Evolutionary conservation across 1,139 yeast species (phyloP).

Genomic region (Scheffersomyces segobiensis): DNA sequence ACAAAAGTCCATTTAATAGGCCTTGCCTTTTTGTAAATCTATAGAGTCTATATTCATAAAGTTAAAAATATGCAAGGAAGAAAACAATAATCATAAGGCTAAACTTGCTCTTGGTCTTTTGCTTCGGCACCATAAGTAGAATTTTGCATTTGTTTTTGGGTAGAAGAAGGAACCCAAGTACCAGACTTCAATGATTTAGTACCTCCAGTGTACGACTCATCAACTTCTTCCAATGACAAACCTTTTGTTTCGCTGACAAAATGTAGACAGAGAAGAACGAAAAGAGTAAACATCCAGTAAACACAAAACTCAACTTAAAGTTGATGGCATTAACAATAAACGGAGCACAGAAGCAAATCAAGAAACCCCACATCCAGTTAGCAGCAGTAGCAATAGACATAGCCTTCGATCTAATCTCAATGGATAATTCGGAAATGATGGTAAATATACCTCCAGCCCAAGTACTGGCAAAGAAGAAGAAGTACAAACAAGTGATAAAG

Average conservation of each 20-base stretch:
- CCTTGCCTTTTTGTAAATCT: too few species aligned
- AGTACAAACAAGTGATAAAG: constrained; percentile 74
- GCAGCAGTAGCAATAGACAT: constrained; percentile 75
- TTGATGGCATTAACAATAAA: constrained; percentile 55
- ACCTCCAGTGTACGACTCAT: constrained; percentile 54
- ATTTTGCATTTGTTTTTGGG: constrained; percentile 27
- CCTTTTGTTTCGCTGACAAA: constrained; percentile 76
- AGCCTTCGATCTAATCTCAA: constrained; percentile 77
- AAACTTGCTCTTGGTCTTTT: constrained; percentile 22
- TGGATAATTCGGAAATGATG: constrained; percentile 75
- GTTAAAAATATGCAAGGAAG: too few species aligned
- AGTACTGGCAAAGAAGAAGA: constrained; percentile 80
- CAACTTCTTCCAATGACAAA: constrained; percentile 73
- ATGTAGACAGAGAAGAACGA: constrained; percentile 65
- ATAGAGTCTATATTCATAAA: too few species aligned
- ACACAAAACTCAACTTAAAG: constrained; percentile 72
- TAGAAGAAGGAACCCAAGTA: constrained; percentile 45
- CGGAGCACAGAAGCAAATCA: constrained; percentile 74
- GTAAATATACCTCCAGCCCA: constrained; percentile 89
- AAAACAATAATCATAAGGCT: background rate
- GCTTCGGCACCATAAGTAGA: constrained; percentile 30
- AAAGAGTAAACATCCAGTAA: constrained; percentile 64
- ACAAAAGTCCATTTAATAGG: too few species aligned
- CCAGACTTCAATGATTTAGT: constrained; percentile 50
- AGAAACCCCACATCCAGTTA: constrained; percentile 80